phyloP scores from a whole-genome alignment of 164 flowering plant species.

The Liriodendron chinense region DNA sequence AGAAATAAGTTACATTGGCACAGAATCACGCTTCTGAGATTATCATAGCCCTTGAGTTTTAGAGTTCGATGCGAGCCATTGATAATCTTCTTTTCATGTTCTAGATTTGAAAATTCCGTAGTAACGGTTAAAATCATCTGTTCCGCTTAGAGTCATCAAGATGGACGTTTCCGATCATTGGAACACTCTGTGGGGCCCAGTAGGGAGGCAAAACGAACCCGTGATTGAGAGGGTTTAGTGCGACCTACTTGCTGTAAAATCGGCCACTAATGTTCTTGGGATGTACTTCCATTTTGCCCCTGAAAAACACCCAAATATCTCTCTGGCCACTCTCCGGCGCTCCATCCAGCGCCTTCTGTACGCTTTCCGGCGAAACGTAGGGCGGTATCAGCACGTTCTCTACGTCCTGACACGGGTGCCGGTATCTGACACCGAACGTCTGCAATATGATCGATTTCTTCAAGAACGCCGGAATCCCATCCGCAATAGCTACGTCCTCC shows the following conservation, averaged over 20 bases:
- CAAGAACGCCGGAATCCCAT: constrained; percentile 73
- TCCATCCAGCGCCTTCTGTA: constrained; percentile 40
- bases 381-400: constrained; percentile 89
- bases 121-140: too few species aligned
- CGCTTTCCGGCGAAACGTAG: constrained; percentile 63
- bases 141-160: too few species aligned
- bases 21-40: too few species aligned
- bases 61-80: too few species aligned
- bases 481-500: constrained; percentile 78
- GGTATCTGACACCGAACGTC: constrained; percentile 67
- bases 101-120: too few species aligned
- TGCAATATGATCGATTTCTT: constrained; percentile 79
- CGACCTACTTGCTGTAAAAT: constrained; percentile 75
- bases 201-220: too few species aligned
- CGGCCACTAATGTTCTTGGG: constrained; percentile 93
- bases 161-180: too few species aligned
- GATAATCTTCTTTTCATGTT: too few species aligned
- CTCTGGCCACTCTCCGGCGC: constrained; percentile 43
- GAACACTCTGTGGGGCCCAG: too few species aligned
- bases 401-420: constrained; percentile 85
- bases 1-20: too few species aligned
- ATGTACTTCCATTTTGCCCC: constrained; percentile 96
- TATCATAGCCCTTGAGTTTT: too few species aligned
- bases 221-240: too few species aligned
- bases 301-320: constrained; percentile 79